Evolutionary conservation across 176 grass and related monocot species (phyloP).

Genomic region (Olyra latifolia): DNA sequence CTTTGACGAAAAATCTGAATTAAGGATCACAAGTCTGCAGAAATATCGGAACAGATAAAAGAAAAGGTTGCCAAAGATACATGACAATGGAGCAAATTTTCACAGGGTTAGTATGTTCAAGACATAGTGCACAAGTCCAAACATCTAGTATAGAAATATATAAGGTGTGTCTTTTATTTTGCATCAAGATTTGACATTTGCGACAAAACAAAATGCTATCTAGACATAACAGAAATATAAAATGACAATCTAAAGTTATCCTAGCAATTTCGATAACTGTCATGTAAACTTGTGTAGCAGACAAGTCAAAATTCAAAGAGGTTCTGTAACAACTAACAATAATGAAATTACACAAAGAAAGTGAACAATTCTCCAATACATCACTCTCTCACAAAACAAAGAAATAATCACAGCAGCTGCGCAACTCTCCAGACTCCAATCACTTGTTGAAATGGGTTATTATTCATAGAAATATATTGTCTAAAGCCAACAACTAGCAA

Average conservation of each 20-base stretch:
- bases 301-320: neutral
- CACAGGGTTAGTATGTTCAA: neutral
- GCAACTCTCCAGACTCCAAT: neutral
- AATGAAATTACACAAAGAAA: neutral
- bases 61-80: neutral
- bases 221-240: neutral
- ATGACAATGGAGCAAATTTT: neutral
- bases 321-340: neutral
- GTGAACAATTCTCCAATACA: neutral
- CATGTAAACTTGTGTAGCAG: neutral
- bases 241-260: neutral
- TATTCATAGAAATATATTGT: neutral
- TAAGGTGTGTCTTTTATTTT: neutral
- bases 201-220: neutral
- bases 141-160: neutral
- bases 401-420: neutral
- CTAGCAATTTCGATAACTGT: neutral
- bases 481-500: neutral
- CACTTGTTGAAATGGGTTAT: neutral
- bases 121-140: slow-evolving; percentile 1
- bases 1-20: slow-evolving; percentile 41
- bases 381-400: neutral
- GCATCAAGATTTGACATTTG: neutral
- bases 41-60: neutral
- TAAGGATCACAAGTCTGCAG: slow-evolving; percentile 43